Percentiles rank a stretch among this genome's conserved stretches.
phyloP scores from a whole-genome alignment of 352 stramenopile genomes.

The Phytophthora sp. region DNA sequence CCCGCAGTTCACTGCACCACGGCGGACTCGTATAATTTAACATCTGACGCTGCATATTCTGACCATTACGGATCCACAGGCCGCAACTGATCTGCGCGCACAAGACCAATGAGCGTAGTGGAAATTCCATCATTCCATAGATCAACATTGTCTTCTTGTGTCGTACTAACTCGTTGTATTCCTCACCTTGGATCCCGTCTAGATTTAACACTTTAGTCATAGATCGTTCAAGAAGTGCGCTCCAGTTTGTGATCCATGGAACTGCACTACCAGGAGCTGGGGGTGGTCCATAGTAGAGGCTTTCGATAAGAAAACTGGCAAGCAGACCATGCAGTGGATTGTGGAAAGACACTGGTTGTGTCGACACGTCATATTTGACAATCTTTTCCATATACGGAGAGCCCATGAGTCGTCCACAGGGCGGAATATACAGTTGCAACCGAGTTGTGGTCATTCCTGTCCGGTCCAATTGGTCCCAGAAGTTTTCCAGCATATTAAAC shows the following conservation, averaged over 20 bases:
- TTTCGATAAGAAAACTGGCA: constrained; percentile 81
- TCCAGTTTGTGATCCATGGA: constrained; percentile 60
- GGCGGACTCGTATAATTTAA: constrained; percentile 80
- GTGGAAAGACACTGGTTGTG: constrained; percentile 89
- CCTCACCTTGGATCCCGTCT: constrained; percentile 29
- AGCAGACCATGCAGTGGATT: constrained; percentile 89
- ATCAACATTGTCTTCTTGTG: constrained; percentile 69
- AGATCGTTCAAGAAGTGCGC: constrained; percentile 52
- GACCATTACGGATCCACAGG: constrained; percentile 86
- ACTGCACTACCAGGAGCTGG: constrained; percentile 23
- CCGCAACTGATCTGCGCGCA: constrained; percentile 80
- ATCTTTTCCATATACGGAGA: constrained; percentile 51
- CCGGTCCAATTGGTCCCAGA: constrained; percentile 75
- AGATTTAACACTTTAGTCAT: constrained; percentile 43
- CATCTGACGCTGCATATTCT: constrained; percentile 85
- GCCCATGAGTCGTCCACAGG: constrained; percentile 68
- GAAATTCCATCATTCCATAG: constrained; percentile 81
- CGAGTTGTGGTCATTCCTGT: constrained; percentile 46
- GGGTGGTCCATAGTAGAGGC: constrained; percentile 60
- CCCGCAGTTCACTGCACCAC: constrained; percentile 72
- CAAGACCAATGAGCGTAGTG: constrained; percentile 74
- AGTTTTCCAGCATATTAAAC: constrained; percentile 71
- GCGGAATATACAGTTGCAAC: constrained; percentile 61
- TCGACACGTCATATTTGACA: constrained; percentile 79
- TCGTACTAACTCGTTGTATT: constrained; percentile 31